Evolutionary conservation across 2,329 filamentous ascomycete genomes (phyloP), one percentile per base, ranked within the genome.

Genomic region (Fusarium equiseti): DNA sequence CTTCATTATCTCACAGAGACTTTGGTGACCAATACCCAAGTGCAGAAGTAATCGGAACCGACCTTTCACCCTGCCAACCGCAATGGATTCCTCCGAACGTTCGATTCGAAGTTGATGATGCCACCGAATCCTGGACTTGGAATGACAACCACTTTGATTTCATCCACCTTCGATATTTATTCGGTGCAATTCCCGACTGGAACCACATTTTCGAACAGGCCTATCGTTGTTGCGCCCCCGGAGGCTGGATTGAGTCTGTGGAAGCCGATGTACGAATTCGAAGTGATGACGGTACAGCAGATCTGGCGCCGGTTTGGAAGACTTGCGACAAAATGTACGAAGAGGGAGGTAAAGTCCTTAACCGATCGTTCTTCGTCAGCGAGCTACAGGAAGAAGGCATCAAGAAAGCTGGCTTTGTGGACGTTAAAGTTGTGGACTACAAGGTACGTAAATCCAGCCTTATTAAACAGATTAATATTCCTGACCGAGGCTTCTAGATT

Each of bases 81-180:
- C 16, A 59, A 42, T 73, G 68, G 65, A 66, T 73, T n/a, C 71
- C 71, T 2, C 71, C 71, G 3, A 73, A 73, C 8, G 68, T 73
- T 12, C 63, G 58, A 1, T 73, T 73, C 40, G 62, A 72, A 15
- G 56, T 73, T 27, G 71, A 73, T 11, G 71, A 73, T 16, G 71
- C 71, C 18, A 71, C 54, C 2, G 55, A 20, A 12, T 31, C 20
- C 8, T 63, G 71, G 71, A 73, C 71, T 4, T 72, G 71, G 68
- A 52, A 58, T 5, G 13, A 43, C 5, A 29, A 58, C 35, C 32
- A 44, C 40, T 73, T 73, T 11, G 66, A 70, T 43, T 70, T 73
- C 2, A 27, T 73, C 31, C 71, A 73, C 11, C 42, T 72, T 3
- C 71, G 71, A 10, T 73, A 72, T 48, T 60, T 73, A 0, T 73